Evolutionary conservation across 2,329 filamentous ascomycete species (phyloP).

Genomic region (Pseudogymnoascus pannorum): DNA sequence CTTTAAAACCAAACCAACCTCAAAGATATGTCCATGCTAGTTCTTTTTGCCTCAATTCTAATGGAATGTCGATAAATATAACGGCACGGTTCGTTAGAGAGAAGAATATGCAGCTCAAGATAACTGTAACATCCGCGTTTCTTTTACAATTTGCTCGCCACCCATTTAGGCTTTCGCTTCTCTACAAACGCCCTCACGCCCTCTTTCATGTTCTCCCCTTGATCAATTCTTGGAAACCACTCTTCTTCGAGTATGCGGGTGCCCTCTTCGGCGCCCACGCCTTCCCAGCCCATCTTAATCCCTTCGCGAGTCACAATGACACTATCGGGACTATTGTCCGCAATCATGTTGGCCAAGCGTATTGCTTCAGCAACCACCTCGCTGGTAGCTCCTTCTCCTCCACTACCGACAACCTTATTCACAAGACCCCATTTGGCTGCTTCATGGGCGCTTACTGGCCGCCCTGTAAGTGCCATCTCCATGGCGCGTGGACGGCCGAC

Average conservation of each 20-base stretch:
- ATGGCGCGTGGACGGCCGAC: slow-evolving; percentile 63
- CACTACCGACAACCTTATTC: slow-evolving; percentile 51
- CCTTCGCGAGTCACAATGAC: slow-evolving; percentile 69
- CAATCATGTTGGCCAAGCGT: slow-evolving; percentile 52
- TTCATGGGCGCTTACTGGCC: slow-evolving; percentile 50
- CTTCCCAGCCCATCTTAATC: slow-evolving; percentile 66
- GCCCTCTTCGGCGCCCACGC: slow-evolving; percentile 51
- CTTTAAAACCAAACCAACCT: too few species aligned
- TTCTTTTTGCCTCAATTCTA: too few species aligned
- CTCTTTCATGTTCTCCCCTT: slow-evolving; percentile 66
- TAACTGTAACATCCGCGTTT: not conserved
- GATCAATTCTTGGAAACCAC: slow-evolving; percentile 52
- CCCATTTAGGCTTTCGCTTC: slow-evolving; percentile 64
- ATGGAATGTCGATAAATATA: too few species aligned
- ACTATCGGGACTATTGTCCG: slow-evolving; percentile 64
- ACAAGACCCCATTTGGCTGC: slow-evolving; percentile 61
- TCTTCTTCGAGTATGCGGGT: slow-evolving; percentile 50
- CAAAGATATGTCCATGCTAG: too few species aligned
- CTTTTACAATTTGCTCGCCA: slow-evolving; percentile 50
- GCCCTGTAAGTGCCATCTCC: slow-evolving; percentile 62
- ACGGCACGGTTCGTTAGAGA: not conserved
- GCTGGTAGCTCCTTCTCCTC: slow-evolving; percentile 29
- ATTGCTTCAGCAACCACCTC: slow-evolving; percentile 52
- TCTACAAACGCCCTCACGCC: slow-evolving; percentile 70
- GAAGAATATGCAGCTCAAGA: not conserved